Base-by-base conservation (phyloP, 1,284 basidiomycete genomes). In the Irpex lacteus region DNA sequence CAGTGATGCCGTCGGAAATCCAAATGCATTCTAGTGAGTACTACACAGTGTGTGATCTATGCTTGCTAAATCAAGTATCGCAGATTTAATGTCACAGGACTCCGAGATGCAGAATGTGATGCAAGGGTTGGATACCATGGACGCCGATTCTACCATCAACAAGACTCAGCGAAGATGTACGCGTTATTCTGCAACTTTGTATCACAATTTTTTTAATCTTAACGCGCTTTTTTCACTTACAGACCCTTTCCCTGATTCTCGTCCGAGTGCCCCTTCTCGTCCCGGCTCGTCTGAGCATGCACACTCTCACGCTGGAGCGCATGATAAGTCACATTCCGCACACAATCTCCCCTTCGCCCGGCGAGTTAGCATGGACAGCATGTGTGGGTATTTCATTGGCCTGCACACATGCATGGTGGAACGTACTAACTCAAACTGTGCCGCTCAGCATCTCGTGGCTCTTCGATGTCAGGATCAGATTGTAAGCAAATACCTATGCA, bases 61-160 rank as follows among this genome's bases (percentile, higher is more conserved):
- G 62, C 3, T 59, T 63, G 50, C 63, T 54, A 40, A 36, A 55
- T 32, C 32, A 32, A 34, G 59, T 62, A 15, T 11, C n/a, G 5
- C 9, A 91, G 89, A 92, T 75, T 79, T 92, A 13, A 73, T 92
- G 65, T 88, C 89, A 18, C 81, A 85, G 61, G 87, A 91, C 69
- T 89, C 88, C 2, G 87, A 88, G 69, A 91, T 92, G 90, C 86
- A 86, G 62, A 80, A 84, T 58, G 85, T 80, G n/a, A 83, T 92
- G 71, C 79, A 83, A 47, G 83, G 78, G 13, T 70, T 84, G 61
- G 82, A 86, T 59, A 86, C 81, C 68, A 21, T 38, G 18, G 83
- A 82, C 37, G 75, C 74, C 21, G 77, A 77, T 52, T 76, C 69
- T 21, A 60, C 38, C 36, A 60, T 58, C 40, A 66, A 63, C 54